Percentiles rank a stretch among this genome's conserved stretches.
Conservation (phyloP, 202 grass and related monocot genomes). For the Sporobolus alterniflorus region DNA sequence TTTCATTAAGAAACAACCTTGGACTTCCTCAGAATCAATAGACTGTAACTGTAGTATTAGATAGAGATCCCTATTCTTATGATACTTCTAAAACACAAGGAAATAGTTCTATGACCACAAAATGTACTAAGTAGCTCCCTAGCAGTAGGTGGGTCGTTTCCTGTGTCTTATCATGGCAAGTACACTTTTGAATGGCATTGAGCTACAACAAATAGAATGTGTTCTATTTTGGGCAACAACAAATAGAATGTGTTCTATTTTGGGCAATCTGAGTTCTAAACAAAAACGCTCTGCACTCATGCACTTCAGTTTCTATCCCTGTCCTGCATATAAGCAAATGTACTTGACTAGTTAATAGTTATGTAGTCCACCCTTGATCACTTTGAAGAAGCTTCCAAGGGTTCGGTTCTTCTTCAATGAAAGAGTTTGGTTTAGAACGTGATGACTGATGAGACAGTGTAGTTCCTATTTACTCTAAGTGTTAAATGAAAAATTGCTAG, state of each 20-base stretch:
- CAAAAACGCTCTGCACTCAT: not conserved
- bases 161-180: no score
- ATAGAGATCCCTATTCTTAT: no score
- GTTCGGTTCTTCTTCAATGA: not conserved
- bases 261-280: not conserved
- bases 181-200: no score
- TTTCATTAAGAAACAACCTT: no score
- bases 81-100: no score
- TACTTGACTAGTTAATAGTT: not conserved
- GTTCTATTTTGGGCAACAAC: not conserved
- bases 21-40: no score
- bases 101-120: no score
- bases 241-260: not conserved
- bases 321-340: not conserved
- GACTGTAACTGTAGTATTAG: no score
- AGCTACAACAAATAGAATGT: no score
- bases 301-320: not conserved
- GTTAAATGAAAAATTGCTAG: not conserved
- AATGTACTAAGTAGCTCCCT: no score
- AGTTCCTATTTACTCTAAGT: not conserved
- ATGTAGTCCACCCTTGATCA: not conserved
- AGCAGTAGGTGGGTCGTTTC: no score
- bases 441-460: not conserved
- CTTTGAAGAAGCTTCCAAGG: not conserved
- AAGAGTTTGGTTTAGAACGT: not conserved